Evolutionary conservation across 2,329 filamentous ascomycete species (phyloP).

Genomic region (Arthrinium phaeospermum): DNA sequence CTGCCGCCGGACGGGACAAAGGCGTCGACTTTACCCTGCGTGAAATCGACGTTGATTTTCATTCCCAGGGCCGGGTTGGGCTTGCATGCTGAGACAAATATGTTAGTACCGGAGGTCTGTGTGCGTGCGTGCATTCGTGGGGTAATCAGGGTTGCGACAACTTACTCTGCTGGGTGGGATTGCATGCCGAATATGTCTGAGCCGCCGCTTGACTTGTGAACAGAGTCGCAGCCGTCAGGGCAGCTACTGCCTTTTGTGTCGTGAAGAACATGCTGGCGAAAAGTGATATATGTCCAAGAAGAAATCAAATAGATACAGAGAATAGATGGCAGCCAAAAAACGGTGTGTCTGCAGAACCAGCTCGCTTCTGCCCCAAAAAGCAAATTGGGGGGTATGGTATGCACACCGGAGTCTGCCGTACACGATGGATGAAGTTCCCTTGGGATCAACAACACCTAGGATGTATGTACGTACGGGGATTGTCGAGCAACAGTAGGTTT

Average conservation of each 20-base stretch:
- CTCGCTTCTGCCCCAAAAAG: not conserved
- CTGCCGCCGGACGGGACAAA: constrained; percentile 73
- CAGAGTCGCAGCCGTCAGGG: not conserved
- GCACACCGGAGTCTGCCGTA: constrained; percentile 3
- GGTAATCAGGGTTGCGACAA: not conserved
- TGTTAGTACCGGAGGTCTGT: constrained; percentile 16
- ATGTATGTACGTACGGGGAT: not conserved
- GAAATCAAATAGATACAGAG: not conserved
- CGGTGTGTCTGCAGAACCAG: not conserved
- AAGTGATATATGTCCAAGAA: constrained; percentile 6
- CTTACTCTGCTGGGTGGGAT: constrained; percentile 19
- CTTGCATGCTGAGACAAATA: constrained; percentile 63
- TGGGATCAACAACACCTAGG: not conserved
- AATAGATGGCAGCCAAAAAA: not conserved
- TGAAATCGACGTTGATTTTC: constrained; percentile 85
- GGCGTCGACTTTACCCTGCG: constrained; percentile 75
- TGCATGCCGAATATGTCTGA: constrained; percentile 17
- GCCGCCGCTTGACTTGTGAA: not conserved
- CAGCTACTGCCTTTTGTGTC: constrained; percentile 11
- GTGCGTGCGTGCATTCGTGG: not conserved
- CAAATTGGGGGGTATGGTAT: not conserved
- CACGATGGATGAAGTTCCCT: not conserved
- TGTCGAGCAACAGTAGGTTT: not conserved
- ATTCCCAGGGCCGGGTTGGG: constrained; percentile 81
- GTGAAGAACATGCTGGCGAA: constrained; percentile 17